Evolutionary conservation across 2,329 filamentous ascomycete species (phyloP).

Genomic region (Rhynchosporium graminicola): DNA sequence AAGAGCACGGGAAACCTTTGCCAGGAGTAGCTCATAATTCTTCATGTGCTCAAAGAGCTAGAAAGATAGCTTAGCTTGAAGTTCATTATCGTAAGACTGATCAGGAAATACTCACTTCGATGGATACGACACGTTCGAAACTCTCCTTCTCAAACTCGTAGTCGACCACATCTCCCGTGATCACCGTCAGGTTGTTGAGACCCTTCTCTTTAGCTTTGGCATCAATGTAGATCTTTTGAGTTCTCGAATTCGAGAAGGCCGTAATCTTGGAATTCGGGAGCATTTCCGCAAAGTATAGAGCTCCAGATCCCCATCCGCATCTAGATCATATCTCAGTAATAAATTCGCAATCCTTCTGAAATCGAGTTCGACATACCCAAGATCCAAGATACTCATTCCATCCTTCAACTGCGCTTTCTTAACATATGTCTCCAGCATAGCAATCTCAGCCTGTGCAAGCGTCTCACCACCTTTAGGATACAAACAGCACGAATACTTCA

Average conservation of each 20-base stretch:
- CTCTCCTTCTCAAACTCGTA: constrained; percentile 60
- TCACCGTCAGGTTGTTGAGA: constrained; percentile 60
- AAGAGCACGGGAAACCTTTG: constrained; percentile 60
- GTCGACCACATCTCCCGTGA: constrained; percentile 67
- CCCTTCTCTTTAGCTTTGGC: constrained; percentile 55
- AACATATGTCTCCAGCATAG: constrained; percentile 65
- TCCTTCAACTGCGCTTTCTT: constrained; percentile 50
- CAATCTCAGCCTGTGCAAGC: constrained; percentile 65
- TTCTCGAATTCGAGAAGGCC: constrained; percentile 69
- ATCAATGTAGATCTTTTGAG: constrained; percentile 69
- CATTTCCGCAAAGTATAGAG: constrained; percentile 65
- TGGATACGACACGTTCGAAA: constrained; percentile 67
- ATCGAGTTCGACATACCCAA: constrained; percentile 26
- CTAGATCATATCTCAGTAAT: constrained; percentile 40
- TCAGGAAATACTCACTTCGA: constrained; percentile 49
- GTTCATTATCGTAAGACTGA: neutral
- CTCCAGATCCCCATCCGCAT: constrained; percentile 69
- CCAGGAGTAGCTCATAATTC: constrained; percentile 68
- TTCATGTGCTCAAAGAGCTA: constrained; percentile 77
- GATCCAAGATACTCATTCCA: constrained; percentile 41
- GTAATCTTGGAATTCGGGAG: constrained; percentile 63
- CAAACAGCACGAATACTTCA: constrained; percentile 72
- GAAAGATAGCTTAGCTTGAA: constrained; percentile 16
- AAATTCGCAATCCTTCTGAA: neutral
- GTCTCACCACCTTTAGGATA: constrained; percentile 64